A percentile compares a stretch with the other conserved stretches of the same genome.
Conservation (phyloP, 1,284 basidiomycete genomes). For the Leccinum subrobustum region DNA sequence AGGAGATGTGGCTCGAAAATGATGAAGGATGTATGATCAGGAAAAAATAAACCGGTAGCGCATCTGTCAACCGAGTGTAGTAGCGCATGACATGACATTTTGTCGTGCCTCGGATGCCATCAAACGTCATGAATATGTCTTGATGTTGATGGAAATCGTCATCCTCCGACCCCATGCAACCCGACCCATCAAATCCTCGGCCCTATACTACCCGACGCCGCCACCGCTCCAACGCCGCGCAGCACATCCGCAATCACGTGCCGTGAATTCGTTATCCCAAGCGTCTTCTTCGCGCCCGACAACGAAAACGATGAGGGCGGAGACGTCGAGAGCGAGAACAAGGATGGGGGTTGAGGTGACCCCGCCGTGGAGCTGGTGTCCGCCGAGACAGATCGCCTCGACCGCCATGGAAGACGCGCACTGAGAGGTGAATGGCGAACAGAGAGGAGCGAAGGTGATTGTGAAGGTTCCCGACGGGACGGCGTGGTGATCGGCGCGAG, state of each 20-base stretch:
- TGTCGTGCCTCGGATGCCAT: not conserved
- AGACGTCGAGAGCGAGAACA: not conserved
- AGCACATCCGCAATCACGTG: constrained; percentile 29
- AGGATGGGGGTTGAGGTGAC: not conserved
- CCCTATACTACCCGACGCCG: constrained; percentile 12
- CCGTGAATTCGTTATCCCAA: constrained; percentile 15
- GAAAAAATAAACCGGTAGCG: too few relatives aligned
- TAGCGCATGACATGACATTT: not conserved
- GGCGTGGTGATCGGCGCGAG: not conserved
- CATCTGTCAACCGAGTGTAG: too few relatives aligned
- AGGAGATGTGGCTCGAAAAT: not conserved
- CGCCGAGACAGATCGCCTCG: not conserved
- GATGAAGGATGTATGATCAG: not conserved
- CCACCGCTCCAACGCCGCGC: constrained; percentile 29
- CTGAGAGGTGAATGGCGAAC: not conserved
- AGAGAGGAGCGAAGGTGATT: not conserved
- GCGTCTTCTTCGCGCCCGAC: constrained; percentile 11
- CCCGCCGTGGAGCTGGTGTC: not conserved
- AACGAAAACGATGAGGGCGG: constrained; percentile 1
- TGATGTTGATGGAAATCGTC: not conserved
- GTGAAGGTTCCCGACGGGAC: not conserved
- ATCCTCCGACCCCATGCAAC: not conserved
- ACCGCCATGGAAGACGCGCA: not conserved
- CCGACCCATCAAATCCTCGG: constrained; percentile 5
- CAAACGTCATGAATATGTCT: not conserved